Evolutionary conservation across 2,329 filamentous ascomycete species (phyloP), one percentile per base, ranked within the genome.

Genomic region (Chaetomium sp.): DNA sequence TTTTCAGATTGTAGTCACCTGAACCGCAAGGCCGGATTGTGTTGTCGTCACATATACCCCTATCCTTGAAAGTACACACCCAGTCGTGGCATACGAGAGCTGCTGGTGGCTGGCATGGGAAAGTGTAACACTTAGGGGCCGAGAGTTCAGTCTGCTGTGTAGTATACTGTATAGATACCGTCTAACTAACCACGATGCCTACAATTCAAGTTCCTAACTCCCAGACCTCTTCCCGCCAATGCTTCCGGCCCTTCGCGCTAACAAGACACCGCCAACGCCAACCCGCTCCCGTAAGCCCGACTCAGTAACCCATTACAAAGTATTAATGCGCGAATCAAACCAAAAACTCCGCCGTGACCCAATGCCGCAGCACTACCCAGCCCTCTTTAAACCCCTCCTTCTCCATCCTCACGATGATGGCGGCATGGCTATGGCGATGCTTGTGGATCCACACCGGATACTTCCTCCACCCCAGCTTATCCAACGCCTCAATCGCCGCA

Each of bases 351-450:
- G 89, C 83, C 60, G 88, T 83, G 2, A 93, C 78, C 90, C 91
- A 98, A 78, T 98, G 94, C 72, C 82, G 84, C 63, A 95, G 80
- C 38, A 97, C 91, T 13, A 91, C 75, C 72, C 84, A 86, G 0
- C 94, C 94, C 77, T 98, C 93, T 2, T 84, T 81, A 71, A 93
- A 96, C 0, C 77, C 79, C 59, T 83, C 79, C 74, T 86, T 88
- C 47, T 90, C 85, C 64, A 82, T 85, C 45, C 94, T 85, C 42
- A 96, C 88, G 68, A 98, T 91, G 56, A 98, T 96, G 3, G 93
- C 93, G 0, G 93, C 94, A 76, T 98, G 94, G 65, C 86, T 91
- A 74, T 97, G 92, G n/a, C 82, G 79, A 62, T 87, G 83, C 6
- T 93, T 90, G 68, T 90, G 89, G 47, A 95, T 93, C 78, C 90